Evolutionary conservation across 495 filamentous ascomycete genomes (phyloP), one percentile per base, ranked within the genome.

Genomic region (Geoglossum glabrum): DNA sequence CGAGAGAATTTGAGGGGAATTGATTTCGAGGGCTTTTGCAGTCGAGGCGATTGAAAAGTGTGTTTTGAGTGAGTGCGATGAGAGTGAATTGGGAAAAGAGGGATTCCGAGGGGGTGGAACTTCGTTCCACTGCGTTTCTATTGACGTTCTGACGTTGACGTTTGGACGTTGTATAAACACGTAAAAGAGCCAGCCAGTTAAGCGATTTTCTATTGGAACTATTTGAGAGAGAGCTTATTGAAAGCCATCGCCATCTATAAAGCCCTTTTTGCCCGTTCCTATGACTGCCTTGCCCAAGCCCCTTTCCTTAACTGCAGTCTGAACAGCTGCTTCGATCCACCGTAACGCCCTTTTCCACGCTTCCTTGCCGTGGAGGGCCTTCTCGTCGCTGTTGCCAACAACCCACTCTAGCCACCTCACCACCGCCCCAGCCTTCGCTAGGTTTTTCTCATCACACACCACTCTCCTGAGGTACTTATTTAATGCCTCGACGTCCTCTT

Each of bases 341-440:
- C 60, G 64, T 40, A 90, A 52, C 11, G 81, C 83, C 51, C 70
- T 64, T 3, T 64, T 60, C 80, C 81, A 83, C 4, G n/a, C 34
- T 3, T 60, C 73, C 74, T 77, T 31, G 64, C 62, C 61, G 57
- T 3, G 61, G 67, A 25, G 58, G 56, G 13, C 31, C 60, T 49
- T 9, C 13, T 61, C 66, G 21, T 66, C 68, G 9, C 67, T 68
- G 45, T 83, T 79, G 28, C 76, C 77, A 27, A 92, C 69, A 1
- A 89, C 67, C 80, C 83, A 88, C 15, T 65, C 74, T 31, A 94
- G 55, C 87, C 87, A 94, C 60, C 71, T 76, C 0, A 82, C 73
- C 6, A 88, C 68, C 6, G 75, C 76, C 0, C 79, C 74, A 4
- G 79, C 85, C 67, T 92, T 92, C 19, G 76, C 79, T 69, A 94